Evolutionary conservation across 192 early-diverging fungal species (phyloP).

Genomic region (Coemansia sp.): DNA sequence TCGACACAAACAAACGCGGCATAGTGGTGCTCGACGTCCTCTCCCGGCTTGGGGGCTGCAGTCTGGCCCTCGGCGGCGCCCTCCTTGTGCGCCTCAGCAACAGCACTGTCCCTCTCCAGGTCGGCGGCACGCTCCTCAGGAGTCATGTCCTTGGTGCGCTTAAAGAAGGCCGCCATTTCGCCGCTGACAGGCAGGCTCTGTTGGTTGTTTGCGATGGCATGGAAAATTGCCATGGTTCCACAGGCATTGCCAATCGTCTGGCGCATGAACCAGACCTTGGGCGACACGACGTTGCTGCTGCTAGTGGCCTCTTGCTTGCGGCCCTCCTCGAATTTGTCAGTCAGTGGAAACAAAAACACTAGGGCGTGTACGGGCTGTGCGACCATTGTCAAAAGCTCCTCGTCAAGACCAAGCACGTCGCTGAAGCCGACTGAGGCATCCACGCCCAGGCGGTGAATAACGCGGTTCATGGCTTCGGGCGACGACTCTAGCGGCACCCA

Average conservation of each 20-base stretch:
- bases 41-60: conserved; percentile 65
- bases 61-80: conserved; percentile 68
- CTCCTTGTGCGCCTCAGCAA: conserved; percentile 58
- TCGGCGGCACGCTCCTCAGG: conserved; percentile 72
- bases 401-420: conserved; percentile 84
- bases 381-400: conserved; percentile 75
- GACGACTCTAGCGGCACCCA: conserved; percentile 92
- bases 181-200: conserved; percentile 54
- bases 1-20: conserved; percentile 78
- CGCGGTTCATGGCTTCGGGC: conserved; percentile 71
- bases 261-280: conserved; percentile 70
- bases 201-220: conserved; percentile 77
- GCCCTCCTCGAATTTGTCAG: conserved; percentile 61
- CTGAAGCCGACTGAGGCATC: conserved; percentile 61
- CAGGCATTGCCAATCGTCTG: conserved; percentile 93
- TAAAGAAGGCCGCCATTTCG: conserved; percentile 61
- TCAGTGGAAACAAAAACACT: conserved; percentile 83
- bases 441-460: conserved; percentile 71
- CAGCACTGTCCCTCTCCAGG: conserved; percentile 62
- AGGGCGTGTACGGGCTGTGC: conserved; percentile 82
- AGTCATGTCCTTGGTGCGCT: conserved; percentile 58
- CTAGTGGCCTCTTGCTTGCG: conserved; percentile 55
- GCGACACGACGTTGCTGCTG: conserved; percentile 15
- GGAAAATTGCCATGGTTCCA: conserved; percentile 92
- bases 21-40: conserved; percentile 81